Evolutionary conservation across 345 rosid species (phyloP).

Genomic region (Gossypium arboreum): DNA sequence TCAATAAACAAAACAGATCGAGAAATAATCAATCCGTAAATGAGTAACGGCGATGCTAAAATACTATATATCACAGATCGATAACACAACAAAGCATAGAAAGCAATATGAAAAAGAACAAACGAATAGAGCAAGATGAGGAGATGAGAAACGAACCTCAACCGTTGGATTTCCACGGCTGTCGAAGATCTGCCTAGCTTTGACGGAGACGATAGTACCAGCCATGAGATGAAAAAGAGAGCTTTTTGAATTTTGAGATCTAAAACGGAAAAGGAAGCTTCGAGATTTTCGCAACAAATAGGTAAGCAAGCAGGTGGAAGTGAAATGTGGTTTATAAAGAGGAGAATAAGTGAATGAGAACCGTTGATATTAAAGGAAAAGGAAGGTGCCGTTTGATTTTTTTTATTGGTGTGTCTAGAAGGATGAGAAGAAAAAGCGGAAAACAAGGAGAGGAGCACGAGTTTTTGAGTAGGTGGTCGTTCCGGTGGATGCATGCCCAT

Average conservation of each 20-base stretch:
- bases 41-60: neutral
- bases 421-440: no score
- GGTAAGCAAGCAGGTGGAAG: neutral
- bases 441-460: neutral
- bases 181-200: constrained; percentile 94
- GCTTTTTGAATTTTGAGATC: constrained; percentile 10
- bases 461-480: neutral
- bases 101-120: neutral
- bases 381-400: neutral
- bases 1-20: constrained; percentile 13
- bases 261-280: neutral
- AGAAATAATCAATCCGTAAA: neutral
- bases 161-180: constrained; percentile 99
- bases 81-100: constrained; percentile 15
- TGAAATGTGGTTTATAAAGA: neutral
- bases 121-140: neutral
- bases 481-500: neutral
- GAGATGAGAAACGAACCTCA: constrained; percentile 46
- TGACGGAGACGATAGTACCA: constrained; percentile 53
- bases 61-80: constrained; percentile 16
- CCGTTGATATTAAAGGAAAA: neutral
- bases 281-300: neutral
- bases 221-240: constrained; percentile 34
- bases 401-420: no score
- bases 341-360: neutral